These are phyloP conservation scores for Dimocarpus longan DNA, from an alignment of 345 rosid species.

Conservation along the genomic window DNA sequence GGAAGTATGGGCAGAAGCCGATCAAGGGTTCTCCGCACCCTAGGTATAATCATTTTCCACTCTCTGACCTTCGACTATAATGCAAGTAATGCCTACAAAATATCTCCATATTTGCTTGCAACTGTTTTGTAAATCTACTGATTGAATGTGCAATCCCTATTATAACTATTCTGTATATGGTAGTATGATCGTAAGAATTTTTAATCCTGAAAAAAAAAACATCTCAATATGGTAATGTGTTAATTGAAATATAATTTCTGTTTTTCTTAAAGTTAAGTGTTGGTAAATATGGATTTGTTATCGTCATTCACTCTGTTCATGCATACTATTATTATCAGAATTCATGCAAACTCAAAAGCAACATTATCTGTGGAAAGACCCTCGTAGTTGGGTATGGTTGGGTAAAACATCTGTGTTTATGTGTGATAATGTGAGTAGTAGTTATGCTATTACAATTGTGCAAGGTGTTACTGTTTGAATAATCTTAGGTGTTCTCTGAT, in stretches of 20 bases:
- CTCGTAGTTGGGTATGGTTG: background rate
- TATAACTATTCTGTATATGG: background rate
- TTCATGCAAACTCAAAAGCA: background rate
- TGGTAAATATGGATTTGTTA: background rate
- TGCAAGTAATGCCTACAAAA: background rate
- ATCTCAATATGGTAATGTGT: background rate
- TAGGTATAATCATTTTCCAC: slow-evolving; percentile 40
- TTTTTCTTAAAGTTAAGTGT: background rate
- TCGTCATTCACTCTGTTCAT: background rate
- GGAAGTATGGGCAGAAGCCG: slow-evolving; percentile 86
- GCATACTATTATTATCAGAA: background rate
- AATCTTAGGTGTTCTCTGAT: background rate
- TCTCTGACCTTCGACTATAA: slow-evolving; percentile 1
- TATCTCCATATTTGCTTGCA: background rate
- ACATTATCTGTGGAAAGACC: background rate
- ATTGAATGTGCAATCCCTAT: background rate
- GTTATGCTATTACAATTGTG: slow-evolving; percentile 5
- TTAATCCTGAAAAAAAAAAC: background rate
- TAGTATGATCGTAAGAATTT: slow-evolving; percentile 11
- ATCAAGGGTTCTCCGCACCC: slow-evolving; percentile 90
- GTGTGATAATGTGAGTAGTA: slow-evolving; percentile 6
- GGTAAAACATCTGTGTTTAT: background rate
- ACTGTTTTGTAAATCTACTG: background rate
- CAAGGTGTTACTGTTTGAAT: slow-evolving; percentile 4
- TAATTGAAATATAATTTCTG: background rate